Conservation (phyloP, 1,284 basidiomycete genomes). For the Moesziomyces globuligerus region DNA sequence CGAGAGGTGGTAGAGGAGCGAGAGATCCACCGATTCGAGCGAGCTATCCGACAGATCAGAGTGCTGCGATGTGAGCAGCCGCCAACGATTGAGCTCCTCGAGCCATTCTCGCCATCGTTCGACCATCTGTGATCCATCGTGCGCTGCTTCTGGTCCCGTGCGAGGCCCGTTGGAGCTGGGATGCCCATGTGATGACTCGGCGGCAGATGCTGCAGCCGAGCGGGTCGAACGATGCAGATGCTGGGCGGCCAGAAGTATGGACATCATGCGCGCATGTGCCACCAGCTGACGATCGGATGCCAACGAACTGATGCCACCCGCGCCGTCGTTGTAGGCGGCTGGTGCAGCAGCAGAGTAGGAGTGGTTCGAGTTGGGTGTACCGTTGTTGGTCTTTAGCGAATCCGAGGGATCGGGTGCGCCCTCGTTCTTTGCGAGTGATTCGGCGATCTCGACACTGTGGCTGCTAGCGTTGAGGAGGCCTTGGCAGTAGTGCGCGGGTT, state of each 20-base stretch:
- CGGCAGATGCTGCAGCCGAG: slow-evolving; percentile 8
- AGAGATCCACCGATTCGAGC: slow-evolving; percentile 39
- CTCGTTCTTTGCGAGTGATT: slow-evolving; percentile 2
- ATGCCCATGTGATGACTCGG: slow-evolving; percentile 2
- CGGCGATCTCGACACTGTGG: slow-evolving; percentile 27
- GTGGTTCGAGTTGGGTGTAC: slow-evolving; percentile 18
- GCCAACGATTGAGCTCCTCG: slow-evolving; percentile 50
- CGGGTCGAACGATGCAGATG: slow-evolving; percentile 40
- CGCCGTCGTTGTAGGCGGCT: slow-evolving; percentile 12
- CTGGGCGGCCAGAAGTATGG: slow-evolving; percentile 51
- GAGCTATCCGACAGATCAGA: slow-evolving; percentile 41
- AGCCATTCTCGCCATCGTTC: slow-evolving; percentile 50
- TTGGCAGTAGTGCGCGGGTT: slow-evolving; percentile 52
- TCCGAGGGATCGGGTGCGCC: slow-evolving; percentile 3
- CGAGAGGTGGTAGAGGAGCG: slow-evolving; percentile 49
- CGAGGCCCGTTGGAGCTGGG: slow-evolving; percentile 5
- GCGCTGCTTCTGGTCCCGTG: neutral
- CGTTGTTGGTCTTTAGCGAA: slow-evolving; percentile 2
- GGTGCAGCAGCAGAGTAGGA: slow-evolving; percentile 18
- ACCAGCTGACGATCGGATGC: slow-evolving; percentile 54
- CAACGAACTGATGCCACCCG: slow-evolving; percentile 36
- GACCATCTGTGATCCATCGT: slow-evolving; percentile 29
- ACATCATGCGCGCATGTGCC: slow-evolving; percentile 55
- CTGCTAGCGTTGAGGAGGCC: slow-evolving; percentile 46
- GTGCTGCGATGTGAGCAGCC: slow-evolving; percentile 44